These are phyloP conservation scores for Claviceps pusilla DNA, from an alignment of 2,329 filamentous ascomycete species.

Conservation along the genomic window DNA sequence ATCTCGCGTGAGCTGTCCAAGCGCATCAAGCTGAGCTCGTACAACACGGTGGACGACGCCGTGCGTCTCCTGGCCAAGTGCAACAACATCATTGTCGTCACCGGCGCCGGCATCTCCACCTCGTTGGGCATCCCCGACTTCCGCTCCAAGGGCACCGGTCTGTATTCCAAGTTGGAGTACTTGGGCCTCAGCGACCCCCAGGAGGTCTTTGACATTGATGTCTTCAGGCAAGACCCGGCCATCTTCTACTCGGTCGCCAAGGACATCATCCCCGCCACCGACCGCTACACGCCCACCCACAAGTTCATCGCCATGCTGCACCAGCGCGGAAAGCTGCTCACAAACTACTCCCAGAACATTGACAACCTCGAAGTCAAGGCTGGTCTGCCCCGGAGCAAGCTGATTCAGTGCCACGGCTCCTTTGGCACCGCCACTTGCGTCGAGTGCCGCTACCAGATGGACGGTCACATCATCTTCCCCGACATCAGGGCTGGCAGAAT, in stretches of 20 bases:
- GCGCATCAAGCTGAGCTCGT: constrained; percentile 61
- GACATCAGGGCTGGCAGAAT: constrained; percentile 64
- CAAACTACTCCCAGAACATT: constrained; percentile 98
- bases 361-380: constrained; percentile 87
- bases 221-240: constrained; percentile 73
- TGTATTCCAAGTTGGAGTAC: constrained; percentile 72
- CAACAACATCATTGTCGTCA: constrained; percentile 82
- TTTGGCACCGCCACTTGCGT: constrained; percentile 87
- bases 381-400: constrained; percentile 63
- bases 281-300: constrained; percentile 80
- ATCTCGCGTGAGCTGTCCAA: constrained; percentile 70
- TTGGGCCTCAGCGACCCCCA: constrained; percentile 73
- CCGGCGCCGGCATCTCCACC: constrained; percentile 90
- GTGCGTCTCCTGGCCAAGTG: constrained; percentile 58
- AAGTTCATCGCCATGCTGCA: constrained; percentile 84
- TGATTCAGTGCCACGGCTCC: constrained; percentile 92
- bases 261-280: constrained; percentile 70
- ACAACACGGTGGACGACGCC: constrained; percentile 80
- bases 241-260: constrained; percentile 88
- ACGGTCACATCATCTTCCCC: constrained; percentile 62
- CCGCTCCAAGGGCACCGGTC: constrained; percentile 78
- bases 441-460: constrained; percentile 59
- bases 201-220: constrained; percentile 82
- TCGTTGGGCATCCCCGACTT: constrained; percentile 96
- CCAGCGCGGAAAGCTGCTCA: constrained; percentile 74